Evolutionary conservation across 2,329 filamentous ascomycete genomes (phyloP).

Genomic region (Neoarthrinium moseri): DNA sequence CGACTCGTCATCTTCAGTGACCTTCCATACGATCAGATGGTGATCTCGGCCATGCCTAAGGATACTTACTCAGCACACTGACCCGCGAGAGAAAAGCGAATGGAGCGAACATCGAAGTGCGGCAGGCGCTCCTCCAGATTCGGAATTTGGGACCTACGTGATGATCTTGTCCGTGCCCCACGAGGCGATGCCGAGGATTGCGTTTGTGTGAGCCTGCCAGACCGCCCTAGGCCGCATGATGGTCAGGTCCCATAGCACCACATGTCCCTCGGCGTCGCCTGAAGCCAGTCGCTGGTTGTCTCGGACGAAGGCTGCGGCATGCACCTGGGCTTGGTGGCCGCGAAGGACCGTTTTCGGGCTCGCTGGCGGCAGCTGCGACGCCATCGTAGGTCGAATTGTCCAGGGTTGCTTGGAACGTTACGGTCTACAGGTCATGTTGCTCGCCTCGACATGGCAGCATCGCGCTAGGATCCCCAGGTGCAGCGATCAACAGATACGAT

Average conservation of each 20-base stretch:
- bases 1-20: conserved; percentile 60
- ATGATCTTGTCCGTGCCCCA: conserved; percentile 76
- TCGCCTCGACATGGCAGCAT: too few relatives aligned
- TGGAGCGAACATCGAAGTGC: conserved; percentile 6
- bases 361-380: conserved; percentile 28
- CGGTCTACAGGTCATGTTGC: too few relatives aligned
- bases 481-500: too few relatives aligned
- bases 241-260: conserved; percentile 81
- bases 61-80: conserved; percentile 13
- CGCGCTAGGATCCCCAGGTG: too few relatives aligned
- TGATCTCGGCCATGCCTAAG: conserved; percentile 86
- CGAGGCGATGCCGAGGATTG: conserved; percentile 71
- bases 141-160: conserved; percentile 60
- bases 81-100: neutral
- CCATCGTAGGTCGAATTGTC: conserved; percentile 8
- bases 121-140: neutral
- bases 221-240: conserved; percentile 79
- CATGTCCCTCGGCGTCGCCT: conserved; percentile 86
- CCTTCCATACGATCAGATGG: conserved; percentile 80
- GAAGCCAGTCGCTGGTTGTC: conserved; percentile 76
- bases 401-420: too few relatives aligned
- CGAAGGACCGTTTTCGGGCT: conserved; percentile 68
- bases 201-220: conserved; percentile 80
- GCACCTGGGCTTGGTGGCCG: conserved; percentile 79
- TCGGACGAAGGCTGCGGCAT: conserved; percentile 71